Conservation (phyloP, 345 rosid species). For the Mallotus nudiflorus region DNA sequence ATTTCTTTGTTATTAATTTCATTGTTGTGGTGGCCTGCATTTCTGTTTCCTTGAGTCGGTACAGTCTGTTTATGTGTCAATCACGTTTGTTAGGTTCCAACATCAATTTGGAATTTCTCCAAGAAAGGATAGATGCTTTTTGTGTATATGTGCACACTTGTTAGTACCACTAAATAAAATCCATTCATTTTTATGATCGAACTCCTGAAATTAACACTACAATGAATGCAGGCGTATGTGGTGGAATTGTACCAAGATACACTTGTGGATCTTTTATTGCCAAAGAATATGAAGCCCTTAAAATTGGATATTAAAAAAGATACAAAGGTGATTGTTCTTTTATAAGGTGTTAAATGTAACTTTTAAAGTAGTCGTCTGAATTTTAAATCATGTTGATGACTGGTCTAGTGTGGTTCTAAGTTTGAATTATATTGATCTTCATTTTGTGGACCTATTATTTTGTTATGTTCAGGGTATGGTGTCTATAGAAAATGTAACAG, state of each 20-base stretch:
- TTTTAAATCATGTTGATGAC: background rate
- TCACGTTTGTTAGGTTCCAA: background rate
- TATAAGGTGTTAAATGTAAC: too few species aligned
- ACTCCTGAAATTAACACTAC: background rate
- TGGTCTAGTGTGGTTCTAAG: background rate
- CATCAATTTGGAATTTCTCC: background rate
- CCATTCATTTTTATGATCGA: background rate
- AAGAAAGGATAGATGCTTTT: background rate
- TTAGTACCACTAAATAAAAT: background rate
- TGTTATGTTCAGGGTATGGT: slow-evolving; percentile 80
- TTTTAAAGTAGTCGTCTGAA: background rate
- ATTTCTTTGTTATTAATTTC: background rate
- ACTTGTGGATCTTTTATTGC: slow-evolving; percentile 77
- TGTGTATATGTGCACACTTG: background rate
- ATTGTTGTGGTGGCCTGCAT: background rate
- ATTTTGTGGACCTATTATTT: slow-evolving; percentile 11
- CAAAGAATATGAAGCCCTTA: slow-evolving; percentile 63
- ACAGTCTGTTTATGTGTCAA: background rate
- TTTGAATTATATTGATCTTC: background rate
- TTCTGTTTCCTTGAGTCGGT: background rate
- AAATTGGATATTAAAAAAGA: slow-evolving; percentile 96
- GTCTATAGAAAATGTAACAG: slow-evolving; percentile 78
- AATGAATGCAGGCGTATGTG: slow-evolving; percentile 76
- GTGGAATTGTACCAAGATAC: slow-evolving; percentile 97
- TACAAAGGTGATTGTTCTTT: slow-evolving; percentile 55